Evolutionary conservation across 257 asterid species (phyloP).

Genomic region (Misopates orontium): DNA sequence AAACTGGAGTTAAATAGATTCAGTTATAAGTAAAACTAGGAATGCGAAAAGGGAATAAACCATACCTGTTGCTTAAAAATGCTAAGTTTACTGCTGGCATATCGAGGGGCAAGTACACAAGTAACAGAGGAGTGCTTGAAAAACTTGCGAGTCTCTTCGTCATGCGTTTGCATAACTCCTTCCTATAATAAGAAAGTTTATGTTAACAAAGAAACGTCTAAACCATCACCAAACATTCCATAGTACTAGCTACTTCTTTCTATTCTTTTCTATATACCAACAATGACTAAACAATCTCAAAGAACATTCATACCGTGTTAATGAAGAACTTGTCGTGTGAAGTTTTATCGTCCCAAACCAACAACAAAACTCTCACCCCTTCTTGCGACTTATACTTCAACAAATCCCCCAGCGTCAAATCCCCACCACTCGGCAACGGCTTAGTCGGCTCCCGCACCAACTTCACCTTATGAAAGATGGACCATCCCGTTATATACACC

Average conservation of each 20-base stretch:
- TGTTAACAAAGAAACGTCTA: background rate
- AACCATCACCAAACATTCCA: slow-evolving; percentile 1
- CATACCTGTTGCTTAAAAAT: slow-evolving; percentile 97
- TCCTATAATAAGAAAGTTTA: slow-evolving; percentile 44
- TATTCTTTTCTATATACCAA: background rate
- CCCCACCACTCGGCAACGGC: slow-evolving; percentile 82
- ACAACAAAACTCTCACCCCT: slow-evolving; percentile 86
- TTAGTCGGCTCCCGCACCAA: slow-evolving; percentile 71
- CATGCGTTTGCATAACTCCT: slow-evolving; percentile 97
- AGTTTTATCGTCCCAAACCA: slow-evolving; percentile 99
- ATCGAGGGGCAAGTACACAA: slow-evolving; percentile 91
- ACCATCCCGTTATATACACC: slow-evolving; percentile 76
- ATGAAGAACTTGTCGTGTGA: slow-evolving; percentile 82
- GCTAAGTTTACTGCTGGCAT: slow-evolving; percentile 97
- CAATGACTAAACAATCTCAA: slow-evolving; percentile 15
- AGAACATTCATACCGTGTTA: slow-evolving; percentile 54
- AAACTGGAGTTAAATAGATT: background rate
- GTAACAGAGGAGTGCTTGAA: slow-evolving; percentile 92
- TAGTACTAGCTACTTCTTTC: background rate
- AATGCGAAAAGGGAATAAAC: slow-evolving; percentile 35
- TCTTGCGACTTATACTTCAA: slow-evolving; percentile 90
- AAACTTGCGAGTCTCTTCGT: slow-evolving; percentile 89
- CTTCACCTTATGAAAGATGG: slow-evolving; percentile 69
- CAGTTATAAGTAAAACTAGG: slow-evolving; percentile 8
- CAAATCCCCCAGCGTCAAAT: slow-evolving; percentile 79